Evolutionary conservation across 768 basidiomycete species (phyloP).

Genomic region (Podaxis carcinomalis): DNA sequence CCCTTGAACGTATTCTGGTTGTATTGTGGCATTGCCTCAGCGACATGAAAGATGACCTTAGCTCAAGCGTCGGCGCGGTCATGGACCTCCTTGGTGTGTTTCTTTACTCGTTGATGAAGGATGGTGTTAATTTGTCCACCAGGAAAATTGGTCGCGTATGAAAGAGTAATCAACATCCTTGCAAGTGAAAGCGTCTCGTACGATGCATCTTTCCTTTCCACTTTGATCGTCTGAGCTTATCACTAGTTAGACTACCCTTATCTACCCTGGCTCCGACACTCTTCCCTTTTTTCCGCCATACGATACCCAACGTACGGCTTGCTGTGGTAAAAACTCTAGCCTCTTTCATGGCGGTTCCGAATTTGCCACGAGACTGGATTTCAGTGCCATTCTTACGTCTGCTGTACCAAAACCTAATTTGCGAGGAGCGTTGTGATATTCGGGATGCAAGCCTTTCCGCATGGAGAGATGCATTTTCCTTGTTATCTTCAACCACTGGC

Average conservation of each 20-base stretch:
- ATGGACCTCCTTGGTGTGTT: slow-evolving; percentile 91
- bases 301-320: slow-evolving; percentile 87
- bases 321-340: slow-evolving; percentile 88
- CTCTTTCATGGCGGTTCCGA: slow-evolving; percentile 77
- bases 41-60: slow-evolving; percentile 94
- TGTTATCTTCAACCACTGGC: slow-evolving; percentile 41
- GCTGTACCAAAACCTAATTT: slow-evolving; percentile 89
- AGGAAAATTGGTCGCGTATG: slow-evolving; percentile 83
- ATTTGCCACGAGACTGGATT: slow-evolving; percentile 80
- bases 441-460: slow-evolving; percentile 66
- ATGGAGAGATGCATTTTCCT: slow-evolving; percentile 68
- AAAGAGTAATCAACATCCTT: slow-evolving; percentile 73
- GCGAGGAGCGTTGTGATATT: slow-evolving; percentile 86
- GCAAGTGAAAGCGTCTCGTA: slow-evolving; percentile 68
- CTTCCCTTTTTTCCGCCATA: slow-evolving; percentile 97
- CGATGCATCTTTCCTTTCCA: slow-evolving; percentile 25
- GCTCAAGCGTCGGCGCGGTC: slow-evolving; percentile 93
- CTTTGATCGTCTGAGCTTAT: neutral
- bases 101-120: neutral
- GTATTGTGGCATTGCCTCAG: slow-evolving; percentile 89
- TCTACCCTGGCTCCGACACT: slow-evolving; percentile 80
- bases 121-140: neutral
- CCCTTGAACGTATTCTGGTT: slow-evolving; percentile 67
- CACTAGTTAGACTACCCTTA: slow-evolving; percentile 61
- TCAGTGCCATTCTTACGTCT: slow-evolving; percentile 71